Conservation (phyloP, 192 early-diverging fungal species). For the Coemansia sp. region DNA sequence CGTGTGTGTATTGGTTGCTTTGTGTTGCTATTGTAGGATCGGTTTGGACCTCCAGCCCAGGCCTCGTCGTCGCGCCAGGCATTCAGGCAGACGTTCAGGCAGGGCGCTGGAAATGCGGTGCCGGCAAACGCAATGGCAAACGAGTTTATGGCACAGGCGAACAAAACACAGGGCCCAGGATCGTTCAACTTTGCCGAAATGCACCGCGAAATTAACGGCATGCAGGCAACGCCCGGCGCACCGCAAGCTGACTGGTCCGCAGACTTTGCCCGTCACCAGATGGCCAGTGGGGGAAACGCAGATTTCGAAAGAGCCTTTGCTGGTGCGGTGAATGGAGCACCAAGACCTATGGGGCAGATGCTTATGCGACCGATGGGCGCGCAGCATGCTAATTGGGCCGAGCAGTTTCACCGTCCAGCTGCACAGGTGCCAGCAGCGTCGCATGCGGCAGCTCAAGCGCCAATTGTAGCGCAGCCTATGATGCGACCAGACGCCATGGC, state of each 20-base stretch:
- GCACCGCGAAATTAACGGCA: conserved; percentile 63
- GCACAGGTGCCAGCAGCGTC: conserved; percentile 9
- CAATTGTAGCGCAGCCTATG: conserved; percentile 3
- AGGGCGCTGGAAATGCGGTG: conserved; percentile 23
- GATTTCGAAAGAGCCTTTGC: conserved; percentile 51
- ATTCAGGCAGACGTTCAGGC: conserved; percentile 46
- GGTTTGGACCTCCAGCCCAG: conserved; percentile 28
- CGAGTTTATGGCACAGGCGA: conserved; percentile 29
- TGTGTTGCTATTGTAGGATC: conserved; percentile 25
- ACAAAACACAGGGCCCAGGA: conserved; percentile 22
- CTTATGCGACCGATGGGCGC: conserved; percentile 41
- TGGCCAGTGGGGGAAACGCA: conserved; percentile 21
- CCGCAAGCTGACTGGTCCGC: conserved; percentile 64
- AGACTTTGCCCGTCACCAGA: conserved; percentile 69
- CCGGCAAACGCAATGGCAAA: conserved; percentile 19
- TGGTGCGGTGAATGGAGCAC: neutral
- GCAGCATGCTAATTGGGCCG: conserved; percentile 49
- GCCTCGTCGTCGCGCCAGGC: conserved; percentile 46
- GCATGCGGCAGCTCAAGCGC: conserved; percentile 9
- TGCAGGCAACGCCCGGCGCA: conserved; percentile 33
- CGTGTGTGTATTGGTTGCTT: neutral
- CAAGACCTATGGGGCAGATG: conserved; percentile 27
- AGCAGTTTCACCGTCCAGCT: conserved; percentile 55
- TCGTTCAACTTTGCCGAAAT: conserved; percentile 73
- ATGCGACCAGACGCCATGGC: conserved; percentile 41